Conservation (phyloP, 2,329 filamentous ascomycete species). For the Aschersonia sp. region DNA sequence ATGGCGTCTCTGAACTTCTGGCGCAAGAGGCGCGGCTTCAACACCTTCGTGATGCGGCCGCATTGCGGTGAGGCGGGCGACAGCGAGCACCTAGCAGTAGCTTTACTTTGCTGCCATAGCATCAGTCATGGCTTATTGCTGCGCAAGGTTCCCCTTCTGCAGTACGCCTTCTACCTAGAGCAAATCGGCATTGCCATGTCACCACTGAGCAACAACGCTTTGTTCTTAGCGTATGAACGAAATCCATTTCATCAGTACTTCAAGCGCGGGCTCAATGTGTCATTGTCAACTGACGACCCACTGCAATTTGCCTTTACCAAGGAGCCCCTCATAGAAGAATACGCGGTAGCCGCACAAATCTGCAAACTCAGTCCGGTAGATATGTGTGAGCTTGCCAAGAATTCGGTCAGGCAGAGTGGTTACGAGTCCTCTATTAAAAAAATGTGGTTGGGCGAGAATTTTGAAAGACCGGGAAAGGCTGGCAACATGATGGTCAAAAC, state of each 20-base stretch:
- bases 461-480: slow-evolving; percentile 59
- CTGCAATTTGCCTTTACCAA: slow-evolving; percentile 98
- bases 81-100: slow-evolving; percentile 87
- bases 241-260: slow-evolving; percentile 97
- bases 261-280: slow-evolving; percentile 86
- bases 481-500: slow-evolving; percentile 93
- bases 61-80: slow-evolving; percentile 97
- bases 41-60: slow-evolving; percentile 82
- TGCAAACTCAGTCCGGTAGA: slow-evolving; percentile 95
- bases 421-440: slow-evolving; percentile 84
- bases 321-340: slow-evolving; percentile 94
- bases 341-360: slow-evolving; percentile 93
- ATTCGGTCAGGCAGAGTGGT: slow-evolving; percentile 87
- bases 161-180: slow-evolving; percentile 96
- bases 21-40: slow-evolving; percentile 85
- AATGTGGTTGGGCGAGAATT: slow-evolving; percentile 77
- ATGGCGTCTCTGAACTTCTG: slow-evolving; percentile 84
- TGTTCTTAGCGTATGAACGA: slow-evolving; percentile 92
- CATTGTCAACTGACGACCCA: slow-evolving; percentile 89
- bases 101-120: slow-evolving; percentile 84
- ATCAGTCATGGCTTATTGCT: slow-evolving; percentile 91
- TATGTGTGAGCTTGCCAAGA: slow-evolving; percentile 96
- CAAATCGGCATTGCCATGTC: slow-evolving; percentile 99
- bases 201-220: slow-evolving; percentile 92
- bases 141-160: slow-evolving; percentile 83